A percentile compares a stretch with the other conserved stretches of the same genome.
Conservation (phyloP, 148 eudicot genomes). For the Dysphania ambrosioides region DNA sequence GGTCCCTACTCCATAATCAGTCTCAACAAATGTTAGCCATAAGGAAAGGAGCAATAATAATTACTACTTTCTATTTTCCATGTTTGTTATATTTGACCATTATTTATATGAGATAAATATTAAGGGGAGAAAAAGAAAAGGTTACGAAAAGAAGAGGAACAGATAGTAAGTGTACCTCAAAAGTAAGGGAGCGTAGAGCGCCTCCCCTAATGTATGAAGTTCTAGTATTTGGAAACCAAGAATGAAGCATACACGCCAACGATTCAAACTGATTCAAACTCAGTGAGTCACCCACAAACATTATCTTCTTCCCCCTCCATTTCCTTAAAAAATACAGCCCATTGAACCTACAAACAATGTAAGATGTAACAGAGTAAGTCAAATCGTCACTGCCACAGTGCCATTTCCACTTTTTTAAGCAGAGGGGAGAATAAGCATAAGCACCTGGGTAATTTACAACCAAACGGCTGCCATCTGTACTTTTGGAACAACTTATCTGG, state of each 20-base stretch:
- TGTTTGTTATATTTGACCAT: no score
- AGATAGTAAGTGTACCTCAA: conserved; percentile 46
- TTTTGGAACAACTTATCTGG: conserved; percentile 70
- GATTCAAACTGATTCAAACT: conserved; percentile 80
- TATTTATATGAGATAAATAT: no score
- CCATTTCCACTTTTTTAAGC: no score
- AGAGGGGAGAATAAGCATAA: background rate
- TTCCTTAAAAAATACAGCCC: conserved; percentile 62
- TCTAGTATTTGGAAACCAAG: conserved; percentile 66
- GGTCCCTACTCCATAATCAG: background rate
- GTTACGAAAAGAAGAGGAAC: background rate
- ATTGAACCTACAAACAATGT: conserved; percentile 47
- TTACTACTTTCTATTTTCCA: no score
- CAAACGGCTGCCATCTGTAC: conserved; percentile 81
- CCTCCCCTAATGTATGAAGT: conserved; percentile 34
- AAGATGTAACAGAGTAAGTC: background rate
- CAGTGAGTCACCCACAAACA: conserved; percentile 90
- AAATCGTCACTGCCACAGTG: background rate
- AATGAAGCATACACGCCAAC: conserved; percentile 63
- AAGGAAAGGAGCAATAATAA: background rate
- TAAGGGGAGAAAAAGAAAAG: background rate
- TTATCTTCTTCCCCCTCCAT: conserved; percentile 78
- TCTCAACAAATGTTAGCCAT: conserved; percentile 1
- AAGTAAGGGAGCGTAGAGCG: conserved; percentile 45
- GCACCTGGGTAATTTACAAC: conserved; percentile 70